Percentiles rank a stretch among this genome's conserved stretches.
Evolutionary conservation across 2,329 filamentous ascomycete species (phyloP).

Genomic region (Fusarium pseudograminearum): DNA sequence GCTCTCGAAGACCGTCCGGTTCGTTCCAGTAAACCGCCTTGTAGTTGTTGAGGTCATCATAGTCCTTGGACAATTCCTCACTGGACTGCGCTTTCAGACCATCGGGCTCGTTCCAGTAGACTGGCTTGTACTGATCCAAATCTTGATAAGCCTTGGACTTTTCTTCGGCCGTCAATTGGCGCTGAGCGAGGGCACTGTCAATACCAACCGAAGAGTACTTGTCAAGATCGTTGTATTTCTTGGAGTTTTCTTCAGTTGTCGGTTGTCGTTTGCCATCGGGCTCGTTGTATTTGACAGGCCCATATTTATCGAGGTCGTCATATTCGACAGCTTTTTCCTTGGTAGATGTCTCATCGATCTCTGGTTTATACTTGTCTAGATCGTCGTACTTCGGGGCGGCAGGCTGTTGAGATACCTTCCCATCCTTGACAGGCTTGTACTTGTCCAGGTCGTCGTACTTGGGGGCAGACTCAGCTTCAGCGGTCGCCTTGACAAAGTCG

Average conservation of each 20-base stretch:
- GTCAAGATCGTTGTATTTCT: slow-evolving; percentile 55
- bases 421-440: slow-evolving; percentile 53
- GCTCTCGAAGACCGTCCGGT: slow-evolving; percentile 48
- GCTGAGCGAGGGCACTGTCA: slow-evolving; percentile 47
- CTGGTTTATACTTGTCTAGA: slow-evolving; percentile 54
- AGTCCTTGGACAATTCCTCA: slow-evolving; percentile 54
- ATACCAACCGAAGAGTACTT: slow-evolving; percentile 50
- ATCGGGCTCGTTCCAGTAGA: slow-evolving; percentile 53
- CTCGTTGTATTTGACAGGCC: slow-evolving; percentile 51
- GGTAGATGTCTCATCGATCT: slow-evolving; percentile 47
- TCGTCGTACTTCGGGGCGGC: slow-evolving; percentile 49
- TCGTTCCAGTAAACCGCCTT: slow-evolving; percentile 49
- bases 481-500: slow-evolving; percentile 42
- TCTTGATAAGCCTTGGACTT: slow-evolving; percentile 56
- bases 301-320: slow-evolving; percentile 55
- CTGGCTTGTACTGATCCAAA: slow-evolving; percentile 54
- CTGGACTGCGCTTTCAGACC: slow-evolving; percentile 47
- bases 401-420: slow-evolving; percentile 31
- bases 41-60: slow-evolving; percentile 54
- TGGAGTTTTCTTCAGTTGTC: slow-evolving; percentile 46
- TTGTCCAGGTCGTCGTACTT: slow-evolving; percentile 52
- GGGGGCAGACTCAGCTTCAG: slow-evolving; percentile 42
- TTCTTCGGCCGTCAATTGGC: slow-evolving; percentile 50
- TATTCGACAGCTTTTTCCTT: slow-evolving; percentile 50
- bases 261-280: slow-evolving; percentile 40